Conservation (phyloP, 306 rosid genomes). For the Geum urbanum region DNA sequence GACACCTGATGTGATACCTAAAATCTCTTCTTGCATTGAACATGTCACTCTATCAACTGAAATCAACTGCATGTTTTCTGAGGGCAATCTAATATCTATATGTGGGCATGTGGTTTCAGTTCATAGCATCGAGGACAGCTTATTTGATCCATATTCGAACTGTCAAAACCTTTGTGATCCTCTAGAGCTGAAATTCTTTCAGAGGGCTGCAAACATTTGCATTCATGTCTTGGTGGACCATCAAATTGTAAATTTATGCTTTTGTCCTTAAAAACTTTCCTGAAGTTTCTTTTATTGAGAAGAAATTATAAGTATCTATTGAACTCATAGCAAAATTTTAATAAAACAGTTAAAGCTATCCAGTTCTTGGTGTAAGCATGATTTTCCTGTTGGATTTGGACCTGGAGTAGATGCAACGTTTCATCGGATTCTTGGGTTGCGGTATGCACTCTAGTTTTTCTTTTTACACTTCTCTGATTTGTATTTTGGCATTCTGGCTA, state of each 20-base stretch:
- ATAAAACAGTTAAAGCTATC: conserved; percentile 56
- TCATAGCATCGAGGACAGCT: conserved; percentile 40
- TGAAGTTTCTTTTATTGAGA: background rate
- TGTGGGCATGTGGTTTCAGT: conserved; percentile 54
- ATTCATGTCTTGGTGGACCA: conserved; percentile 62
- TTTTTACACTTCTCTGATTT: background rate
- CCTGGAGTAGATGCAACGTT: conserved; percentile 71
- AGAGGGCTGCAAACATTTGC: conserved; percentile 45
- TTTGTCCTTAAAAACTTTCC: background rate
- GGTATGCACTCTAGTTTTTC: conserved; percentile 37
- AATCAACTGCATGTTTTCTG: conserved; percentile 54
- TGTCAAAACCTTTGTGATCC: conserved; percentile 31
- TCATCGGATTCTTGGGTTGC: conserved; percentile 65
- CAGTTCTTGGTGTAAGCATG: conserved; percentile 41
- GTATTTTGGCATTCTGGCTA: background rate
- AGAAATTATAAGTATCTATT: background rate
- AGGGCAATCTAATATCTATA: conserved; percentile 58
- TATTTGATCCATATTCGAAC: conserved; percentile 34
- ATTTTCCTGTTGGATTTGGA: conserved; percentile 76
- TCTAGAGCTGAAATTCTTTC: conserved; percentile 38
- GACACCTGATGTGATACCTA: conserved; percentile 30
- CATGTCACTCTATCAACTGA: conserved; percentile 22
- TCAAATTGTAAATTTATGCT: conserved; percentile 42
- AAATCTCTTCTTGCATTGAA: conserved; percentile 23
- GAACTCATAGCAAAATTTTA: conserved; percentile 21